These are phyloP conservation scores for Trichocladium antarcticum DNA, from an alignment of 495 filamentous ascomycete species.

Conservation along the genomic window DNA sequence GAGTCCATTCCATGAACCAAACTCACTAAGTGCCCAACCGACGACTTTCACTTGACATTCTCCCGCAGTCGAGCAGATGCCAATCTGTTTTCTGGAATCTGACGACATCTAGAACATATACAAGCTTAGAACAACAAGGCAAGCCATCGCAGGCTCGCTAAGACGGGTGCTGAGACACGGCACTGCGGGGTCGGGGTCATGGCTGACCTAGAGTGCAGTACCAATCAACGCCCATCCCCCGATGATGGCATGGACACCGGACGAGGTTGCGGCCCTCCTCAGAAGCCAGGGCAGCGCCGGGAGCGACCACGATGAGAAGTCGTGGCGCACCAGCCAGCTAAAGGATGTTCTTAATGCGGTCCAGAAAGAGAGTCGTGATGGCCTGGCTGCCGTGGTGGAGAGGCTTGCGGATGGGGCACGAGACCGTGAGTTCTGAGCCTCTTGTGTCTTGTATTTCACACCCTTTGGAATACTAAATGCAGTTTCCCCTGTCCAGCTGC, in stretches of 20 bases:
- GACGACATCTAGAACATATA: too few relatives aligned
- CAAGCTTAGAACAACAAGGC: too few relatives aligned
- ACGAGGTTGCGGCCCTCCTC: neutral
- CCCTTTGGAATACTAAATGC: neutral
- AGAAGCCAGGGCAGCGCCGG: neutral
- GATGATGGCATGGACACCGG: neutral
- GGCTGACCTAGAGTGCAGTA: too few relatives aligned
- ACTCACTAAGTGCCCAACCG: too few relatives aligned
- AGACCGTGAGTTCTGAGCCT: slow-evolving; percentile 43
- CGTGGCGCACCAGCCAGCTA: slow-evolving; percentile 17
- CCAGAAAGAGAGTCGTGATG: slow-evolving; percentile 24
- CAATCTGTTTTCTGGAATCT: too few relatives aligned
- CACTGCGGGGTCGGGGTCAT: too few relatives aligned
- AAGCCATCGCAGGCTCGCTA: too few relatives aligned
- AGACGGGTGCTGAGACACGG: too few relatives aligned
- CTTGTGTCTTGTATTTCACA: too few relatives aligned
- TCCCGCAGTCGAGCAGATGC: too few relatives aligned
- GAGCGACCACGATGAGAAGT: slow-evolving; percentile 1
- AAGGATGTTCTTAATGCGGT: slow-evolving; percentile 19
- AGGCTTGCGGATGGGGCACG: slow-evolving; percentile 55
- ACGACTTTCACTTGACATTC: too few relatives aligned
- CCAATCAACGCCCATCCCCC: neutral
- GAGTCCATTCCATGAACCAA: too few relatives aligned
- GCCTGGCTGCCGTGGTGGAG: slow-evolving; percentile 43
- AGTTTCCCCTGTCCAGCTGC: slow-evolving; percentile 12